phyloP scores from a whole-genome alignment of 345 rosid genomes.

The Gossypium rotundifolium region DNA sequence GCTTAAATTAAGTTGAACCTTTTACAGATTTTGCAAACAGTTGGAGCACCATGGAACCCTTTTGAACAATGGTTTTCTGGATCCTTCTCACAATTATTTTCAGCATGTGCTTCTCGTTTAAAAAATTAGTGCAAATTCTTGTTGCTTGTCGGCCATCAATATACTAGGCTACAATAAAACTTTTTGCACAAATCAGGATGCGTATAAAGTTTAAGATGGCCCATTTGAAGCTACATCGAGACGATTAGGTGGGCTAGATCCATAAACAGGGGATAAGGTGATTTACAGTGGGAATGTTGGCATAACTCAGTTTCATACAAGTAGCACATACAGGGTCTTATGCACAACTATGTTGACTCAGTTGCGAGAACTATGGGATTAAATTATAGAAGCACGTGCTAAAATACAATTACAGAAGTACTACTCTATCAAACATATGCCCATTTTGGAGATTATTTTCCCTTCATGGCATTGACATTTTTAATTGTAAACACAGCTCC shows the following conservation, averaged over 20 bases:
- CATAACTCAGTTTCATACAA: neutral
- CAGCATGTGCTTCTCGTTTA: neutral
- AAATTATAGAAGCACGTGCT: neutral
- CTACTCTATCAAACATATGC: neutral
- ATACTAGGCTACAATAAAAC: neutral
- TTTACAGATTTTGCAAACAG: neutral
- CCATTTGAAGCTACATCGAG: neutral
- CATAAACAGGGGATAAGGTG: neutral
- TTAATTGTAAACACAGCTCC: conserved; percentile 26
- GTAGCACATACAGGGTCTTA: neutral
- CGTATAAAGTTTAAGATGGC: neutral
- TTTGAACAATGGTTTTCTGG: neutral
- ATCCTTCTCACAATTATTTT: neutral
- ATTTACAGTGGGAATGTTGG: neutral
- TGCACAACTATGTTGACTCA: neutral
- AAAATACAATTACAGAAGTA: neutral
- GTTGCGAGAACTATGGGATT: neutral
- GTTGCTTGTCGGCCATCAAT: neutral
- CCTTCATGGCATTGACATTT: neutral
- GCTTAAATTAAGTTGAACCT: neutral
- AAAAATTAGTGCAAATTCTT: neutral
- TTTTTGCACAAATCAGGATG: neutral
- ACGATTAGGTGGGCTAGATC: neutral
- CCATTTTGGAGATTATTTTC: neutral
- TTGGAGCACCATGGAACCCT: neutral